Conservation (phyloP, 805 yeast species). For the Wickerhamiella musiphila region DNA sequence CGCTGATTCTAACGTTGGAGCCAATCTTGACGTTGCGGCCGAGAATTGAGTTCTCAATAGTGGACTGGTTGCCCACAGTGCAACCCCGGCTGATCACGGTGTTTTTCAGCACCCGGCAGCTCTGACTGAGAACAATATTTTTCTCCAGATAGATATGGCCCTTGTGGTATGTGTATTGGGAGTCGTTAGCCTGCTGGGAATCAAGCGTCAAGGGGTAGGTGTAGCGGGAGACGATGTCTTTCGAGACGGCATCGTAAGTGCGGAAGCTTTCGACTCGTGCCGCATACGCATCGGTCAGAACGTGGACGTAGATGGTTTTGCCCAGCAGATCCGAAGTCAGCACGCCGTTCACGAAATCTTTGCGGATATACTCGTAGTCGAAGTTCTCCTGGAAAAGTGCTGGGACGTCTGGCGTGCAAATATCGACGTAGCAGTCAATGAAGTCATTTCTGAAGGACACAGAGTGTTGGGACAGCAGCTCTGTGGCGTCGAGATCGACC, state of each 20-base stretch:
- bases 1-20: conserved; percentile 45
- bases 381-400: conserved; percentile 92
- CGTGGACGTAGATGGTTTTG: conserved; percentile 78
- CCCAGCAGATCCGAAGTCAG: conserved; percentile 77
- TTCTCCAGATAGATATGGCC: conserved; percentile 81
- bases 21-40: conserved; percentile 83
- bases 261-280: conserved; percentile 93
- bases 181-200: conserved; percentile 41
- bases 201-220: conserved; percentile 86
- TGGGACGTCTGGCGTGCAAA: conserved; percentile 87
- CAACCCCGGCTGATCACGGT: conserved; percentile 37
- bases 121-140: conserved; percentile 78
- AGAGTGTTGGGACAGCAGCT: conserved; percentile 54
- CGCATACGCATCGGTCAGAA: conserved; percentile 66
- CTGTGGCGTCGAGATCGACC: conserved; percentile 23
- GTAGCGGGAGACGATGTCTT: conserved; percentile 83
- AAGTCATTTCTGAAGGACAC: conserved; percentile 76
- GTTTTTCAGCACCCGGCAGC: conserved; percentile 34
- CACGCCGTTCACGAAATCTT: conserved; percentile 82
- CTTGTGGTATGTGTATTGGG: conserved; percentile 61
- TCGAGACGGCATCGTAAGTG: conserved; percentile 80
- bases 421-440: conserved; percentile 91
- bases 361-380: conserved; percentile 74
- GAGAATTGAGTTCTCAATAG: conserved; percentile 69
- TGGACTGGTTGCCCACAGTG: conserved; percentile 63